Evolutionary conservation across 78 protist genomes (phyloP).

Genomic region (Dictyostelium intermedium): DNA sequence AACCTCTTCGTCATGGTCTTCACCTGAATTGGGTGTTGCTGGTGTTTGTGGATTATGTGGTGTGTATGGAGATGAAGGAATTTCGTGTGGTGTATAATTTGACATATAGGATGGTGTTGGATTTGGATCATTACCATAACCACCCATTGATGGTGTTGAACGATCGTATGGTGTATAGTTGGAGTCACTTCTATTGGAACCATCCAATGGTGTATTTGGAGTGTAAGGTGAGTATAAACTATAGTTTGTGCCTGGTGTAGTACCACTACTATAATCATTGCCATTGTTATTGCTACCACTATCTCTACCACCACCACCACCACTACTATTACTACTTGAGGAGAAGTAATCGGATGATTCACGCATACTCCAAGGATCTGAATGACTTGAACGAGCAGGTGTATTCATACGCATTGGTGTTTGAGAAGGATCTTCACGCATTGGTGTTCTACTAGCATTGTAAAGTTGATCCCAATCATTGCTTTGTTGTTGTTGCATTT

Average conservation of each 20-base stretch:
- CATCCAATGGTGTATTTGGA: slow-evolving; percentile 45
- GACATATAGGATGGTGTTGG: slow-evolving; percentile 43
- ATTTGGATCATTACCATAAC: slow-evolving; percentile 1
- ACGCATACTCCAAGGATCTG: slow-evolving; percentile 47
- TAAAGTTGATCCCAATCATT: not conserved
- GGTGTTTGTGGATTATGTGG: slow-evolving; percentile 79
- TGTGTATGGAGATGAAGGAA: slow-evolving; percentile 61
- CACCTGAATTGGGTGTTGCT: slow-evolving; percentile 36
- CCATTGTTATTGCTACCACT: not conserved
- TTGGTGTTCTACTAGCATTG: slow-evolving; percentile 41
- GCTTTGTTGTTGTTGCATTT: not conserved
- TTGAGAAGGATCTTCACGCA: slow-evolving; percentile 51
- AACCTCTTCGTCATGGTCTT: slow-evolving; percentile 50
- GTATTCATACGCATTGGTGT: slow-evolving; percentile 31
- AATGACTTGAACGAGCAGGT: not conserved
- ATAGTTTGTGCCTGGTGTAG: slow-evolving; percentile 56
- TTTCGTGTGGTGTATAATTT: slow-evolving; percentile 24
- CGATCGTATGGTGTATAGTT: slow-evolving; percentile 33
- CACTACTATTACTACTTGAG: not conserved
- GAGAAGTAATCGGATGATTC: not conserved
- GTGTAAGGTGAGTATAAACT: slow-evolving; percentile 27
- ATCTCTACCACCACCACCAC: not conserved
- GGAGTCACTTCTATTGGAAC: not conserved
- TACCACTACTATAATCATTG: not conserved
- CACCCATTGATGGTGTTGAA: slow-evolving; percentile 12